phyloP scores from a whole-genome alignment of 768 basidiomycete species.

The Phlegmacium glaucopus region DNA sequence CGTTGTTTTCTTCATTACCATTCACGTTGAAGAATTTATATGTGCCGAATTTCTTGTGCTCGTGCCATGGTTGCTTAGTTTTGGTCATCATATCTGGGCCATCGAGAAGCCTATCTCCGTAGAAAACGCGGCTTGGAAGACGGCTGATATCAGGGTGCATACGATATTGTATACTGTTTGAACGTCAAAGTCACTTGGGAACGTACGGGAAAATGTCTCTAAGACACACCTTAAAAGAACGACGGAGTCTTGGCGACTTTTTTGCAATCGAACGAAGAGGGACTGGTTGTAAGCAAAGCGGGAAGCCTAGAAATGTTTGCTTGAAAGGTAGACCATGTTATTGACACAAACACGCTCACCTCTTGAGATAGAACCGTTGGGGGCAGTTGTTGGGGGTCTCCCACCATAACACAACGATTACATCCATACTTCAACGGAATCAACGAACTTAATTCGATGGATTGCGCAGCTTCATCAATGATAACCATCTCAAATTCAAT shows the following conservation, averaged over 20 bases:
- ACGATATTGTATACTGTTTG: constrained; percentile 90
- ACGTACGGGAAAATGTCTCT: not conserved
- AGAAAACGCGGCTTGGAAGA: constrained; percentile 88
- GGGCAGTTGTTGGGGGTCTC: constrained; percentile 94
- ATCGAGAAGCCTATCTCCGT: constrained; percentile 73
- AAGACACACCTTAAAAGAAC: constrained; percentile 78
- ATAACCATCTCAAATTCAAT: constrained; percentile 94
- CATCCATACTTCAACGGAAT: constrained; percentile 92
- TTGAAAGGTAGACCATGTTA: not conserved
- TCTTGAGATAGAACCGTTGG: constrained; percentile 68
- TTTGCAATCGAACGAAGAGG: constrained; percentile 88
- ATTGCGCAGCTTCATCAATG: constrained; percentile 98
- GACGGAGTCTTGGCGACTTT: constrained; percentile 74
- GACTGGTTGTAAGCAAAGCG: constrained; percentile 83
- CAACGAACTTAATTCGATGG: constrained; percentile 90
- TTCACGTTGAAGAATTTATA: constrained; percentile 89
- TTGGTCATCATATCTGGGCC: constrained; percentile 86
- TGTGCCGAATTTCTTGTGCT: constrained; percentile 67
- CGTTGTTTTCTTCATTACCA: constrained; percentile 62
- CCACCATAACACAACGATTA: constrained; percentile 87
- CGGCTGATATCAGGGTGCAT: constrained; percentile 97
- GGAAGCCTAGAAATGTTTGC: constrained; percentile 45
- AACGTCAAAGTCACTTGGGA: not conserved
- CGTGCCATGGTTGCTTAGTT: constrained; percentile 86
- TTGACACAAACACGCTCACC: constrained; percentile 20